Base-by-base conservation (phyloP, 306 rosid species). In the Citrullus amarus region DNA sequence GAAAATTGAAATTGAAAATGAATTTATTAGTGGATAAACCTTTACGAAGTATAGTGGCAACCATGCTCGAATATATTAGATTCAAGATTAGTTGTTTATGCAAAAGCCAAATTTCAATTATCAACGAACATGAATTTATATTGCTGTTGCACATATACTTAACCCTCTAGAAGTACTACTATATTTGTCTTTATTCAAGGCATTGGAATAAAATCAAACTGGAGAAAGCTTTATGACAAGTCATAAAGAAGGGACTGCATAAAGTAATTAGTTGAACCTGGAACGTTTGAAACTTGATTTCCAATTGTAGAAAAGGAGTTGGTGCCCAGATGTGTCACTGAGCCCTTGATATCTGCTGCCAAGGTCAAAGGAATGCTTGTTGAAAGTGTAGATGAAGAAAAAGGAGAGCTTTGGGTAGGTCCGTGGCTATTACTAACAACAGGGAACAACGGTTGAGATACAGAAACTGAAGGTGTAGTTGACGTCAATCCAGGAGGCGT, bases 361-460 rank as follows among this genome's bases (percentile, higher is more conserved):
- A 88, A 79, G 48, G 82, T 82, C 75, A 89, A 78, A 15, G 93
- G 80, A 58, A 86, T 83, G 86, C 86, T 82, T 30, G 92, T 82
- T 66, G 96, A 74, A 65, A 90, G 85, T 62, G 84, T 80, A 6
- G 91, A 77, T 73, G 88, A 73, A 57, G 99, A 84, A 86, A 86
- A 89, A 34, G 96, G 84, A 36, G 96, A 85, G 81, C 84, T 89
- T 82, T 86, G 98, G 30, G 86, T n/a, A 14, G 92, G 71, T 8
- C 86, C 71, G 77, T 80, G 86, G 83, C 85, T 92, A 82, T 81
- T 89, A 73, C 90, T 92, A 88, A 90, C 92, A 85, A 95, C 96
- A 30, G 99, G 99, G 84, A 96, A 96, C 83, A 96, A 82, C n/a
- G 99, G 99, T 78, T 96, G 98, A 50, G 99, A 96, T 78, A 90